Percentiles rank a stretch among this genome's conserved stretches.
Evolutionary conservation across 1,284 basidiomycete species (phyloP).

Genomic region (Ganoderma leucocontextum): DNA sequence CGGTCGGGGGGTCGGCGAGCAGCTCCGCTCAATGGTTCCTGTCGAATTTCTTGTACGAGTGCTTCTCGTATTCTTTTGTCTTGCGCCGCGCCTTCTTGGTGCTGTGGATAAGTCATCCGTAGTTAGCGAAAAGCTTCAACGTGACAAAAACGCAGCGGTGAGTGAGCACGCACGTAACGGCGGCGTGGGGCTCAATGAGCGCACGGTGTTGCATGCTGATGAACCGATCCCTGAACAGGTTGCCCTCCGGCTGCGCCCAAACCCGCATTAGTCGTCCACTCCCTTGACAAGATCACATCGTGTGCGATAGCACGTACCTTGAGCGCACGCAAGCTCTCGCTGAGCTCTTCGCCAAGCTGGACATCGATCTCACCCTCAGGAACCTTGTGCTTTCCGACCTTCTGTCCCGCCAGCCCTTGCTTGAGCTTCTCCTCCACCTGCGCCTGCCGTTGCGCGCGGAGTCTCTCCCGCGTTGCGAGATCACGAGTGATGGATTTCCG

Average conservation of each 20-base stretch:
- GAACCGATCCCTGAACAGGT: slow-evolving; percentile 92
- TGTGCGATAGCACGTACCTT: slow-evolving; percentile 65
- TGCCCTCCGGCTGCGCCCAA: slow-evolving; percentile 82
- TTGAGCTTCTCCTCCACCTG: slow-evolving; percentile 54
- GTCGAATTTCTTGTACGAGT: slow-evolving; percentile 88
- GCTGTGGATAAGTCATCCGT: slow-evolving; percentile 46
- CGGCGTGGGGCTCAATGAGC: slow-evolving; percentile 78
- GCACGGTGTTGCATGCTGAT: slow-evolving; percentile 83
- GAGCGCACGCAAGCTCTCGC: slow-evolving; percentile 84
- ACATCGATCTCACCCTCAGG: slow-evolving; percentile 79
- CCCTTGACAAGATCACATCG: neutral
- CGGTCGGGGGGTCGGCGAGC: neutral
- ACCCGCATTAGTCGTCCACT: neutral
- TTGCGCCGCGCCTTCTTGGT: slow-evolving; percentile 69
- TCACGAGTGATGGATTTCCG: slow-evolving; percentile 53
- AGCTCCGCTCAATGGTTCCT: slow-evolving; percentile 28
- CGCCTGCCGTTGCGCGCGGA: slow-evolving; percentile 48
- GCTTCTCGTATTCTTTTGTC: slow-evolving; percentile 86
- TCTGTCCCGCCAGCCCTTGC: slow-evolving; percentile 70
- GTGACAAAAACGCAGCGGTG: neutral
- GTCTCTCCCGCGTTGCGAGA: slow-evolving; percentile 52
- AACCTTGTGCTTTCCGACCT: slow-evolving; percentile 82
- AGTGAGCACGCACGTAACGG: slow-evolving; percentile 67
- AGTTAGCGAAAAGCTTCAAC: neutral
- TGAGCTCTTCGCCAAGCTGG: slow-evolving; percentile 92